Conservation (phyloP, 2,329 filamentous ascomycete species). For the Ascochyta koolunga region DNA sequence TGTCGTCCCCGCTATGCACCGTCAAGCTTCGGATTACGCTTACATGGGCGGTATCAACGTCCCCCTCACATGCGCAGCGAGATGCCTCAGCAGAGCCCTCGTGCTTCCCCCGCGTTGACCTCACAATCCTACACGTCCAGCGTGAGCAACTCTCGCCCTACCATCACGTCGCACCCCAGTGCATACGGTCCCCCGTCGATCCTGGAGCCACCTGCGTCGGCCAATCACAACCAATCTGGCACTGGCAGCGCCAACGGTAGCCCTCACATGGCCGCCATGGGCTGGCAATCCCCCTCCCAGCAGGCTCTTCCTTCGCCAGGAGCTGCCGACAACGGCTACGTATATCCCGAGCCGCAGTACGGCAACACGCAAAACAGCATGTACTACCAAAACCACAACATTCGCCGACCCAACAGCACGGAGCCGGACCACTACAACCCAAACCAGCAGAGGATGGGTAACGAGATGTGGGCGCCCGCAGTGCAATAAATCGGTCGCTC, state of each 20-base stretch:
- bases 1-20: slow-evolving; percentile 70
- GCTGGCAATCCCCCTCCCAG: slow-evolving; percentile 87
- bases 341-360: slow-evolving; percentile 77
- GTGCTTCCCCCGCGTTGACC: slow-evolving; percentile 65
- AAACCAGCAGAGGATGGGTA: slow-evolving; percentile 47
- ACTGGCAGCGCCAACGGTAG: slow-evolving; percentile 73
- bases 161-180: slow-evolving; percentile 83
- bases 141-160: slow-evolving; percentile 57
- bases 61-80: slow-evolving; percentile 82
- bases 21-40: slow-evolving; percentile 70
- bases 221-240: slow-evolving; percentile 72
- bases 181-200: slow-evolving; percentile 83
- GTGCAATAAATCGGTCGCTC: slow-evolving; percentile 44
- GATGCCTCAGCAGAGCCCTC: slow-evolving; percentile 72
- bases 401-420: slow-evolving; percentile 76
- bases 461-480: slow-evolving; percentile 51
- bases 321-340: slow-evolving; percentile 72
- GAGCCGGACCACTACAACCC: slow-evolving; percentile 62
- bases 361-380: slow-evolving; percentile 65
- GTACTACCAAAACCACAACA: slow-evolving; percentile 74
- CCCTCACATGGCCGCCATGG: slow-evolving; percentile 80
- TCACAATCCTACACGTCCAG: slow-evolving; percentile 68
- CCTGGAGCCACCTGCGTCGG: slow-evolving; percentile 78
- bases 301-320: slow-evolving; percentile 74
- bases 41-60: slow-evolving; percentile 82